Base-by-base conservation (phyloP, 495 filamentous ascomycete species). In the Podospora appendiculata region DNA sequence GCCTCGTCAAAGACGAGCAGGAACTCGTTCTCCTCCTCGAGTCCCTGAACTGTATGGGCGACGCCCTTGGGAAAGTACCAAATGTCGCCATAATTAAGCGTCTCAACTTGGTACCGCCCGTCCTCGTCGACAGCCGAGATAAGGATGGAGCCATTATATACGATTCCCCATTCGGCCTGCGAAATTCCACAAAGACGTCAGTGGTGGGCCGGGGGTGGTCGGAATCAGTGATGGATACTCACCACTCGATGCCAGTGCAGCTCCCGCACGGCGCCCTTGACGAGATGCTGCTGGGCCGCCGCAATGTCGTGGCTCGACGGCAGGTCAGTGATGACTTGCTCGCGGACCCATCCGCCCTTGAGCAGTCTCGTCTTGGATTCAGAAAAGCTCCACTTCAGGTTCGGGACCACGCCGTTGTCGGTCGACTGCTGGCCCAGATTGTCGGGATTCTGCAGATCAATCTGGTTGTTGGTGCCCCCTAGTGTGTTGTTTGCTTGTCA, bases 201-300 rank as follows among this genome's bases (percentile, higher is more conserved):
- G 25, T 5, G 25, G 2, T 5, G 25, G 25, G 25, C 25, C 25
- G 2, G 34, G 40, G 16, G 17, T 0, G 53, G 42, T 9, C 32
- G n/a, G 13, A 0, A 32, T 0, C 2, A 42, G 39, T 25, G 17
- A 33, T 0, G 53, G 34, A 11, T 13, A 67, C 75, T 48, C 65
- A 82, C 81, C 33, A 81, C 77, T 53, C 78, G 67, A 63, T 86
- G 83, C 83, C 83, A 86, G 53, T 86, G 83, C 8, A 85, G 63
- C 59, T 86, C 81, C 8, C 83, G 73, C 45, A 81, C 75, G 6
- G 80, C 75, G 34, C 82, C 81, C 59, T 84, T 83, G 46, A 69
- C 76, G 41, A 86, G 61, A 63, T 84, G 83, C 64, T 83, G 78
- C 59, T 85, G 80, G 7, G 80, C 82, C 45, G 73, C 80, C 6